These are phyloP conservation scores for Crithidia bombi DNA, from an alignment of 208 protist genomes.

Conservation along the genomic window DNA sequence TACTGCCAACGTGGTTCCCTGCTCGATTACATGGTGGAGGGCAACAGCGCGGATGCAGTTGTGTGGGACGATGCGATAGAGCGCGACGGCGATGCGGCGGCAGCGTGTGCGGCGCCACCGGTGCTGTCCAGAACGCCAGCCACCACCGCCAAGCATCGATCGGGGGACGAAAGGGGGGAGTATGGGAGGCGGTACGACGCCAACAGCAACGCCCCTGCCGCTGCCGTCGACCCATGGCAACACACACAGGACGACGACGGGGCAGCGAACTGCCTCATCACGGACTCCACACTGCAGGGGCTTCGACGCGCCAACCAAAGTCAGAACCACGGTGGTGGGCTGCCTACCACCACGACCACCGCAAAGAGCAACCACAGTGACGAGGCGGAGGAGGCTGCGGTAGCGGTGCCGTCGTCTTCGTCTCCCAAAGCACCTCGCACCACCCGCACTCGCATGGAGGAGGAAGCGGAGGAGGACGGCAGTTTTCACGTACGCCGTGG, in stretches of 20 bases:
- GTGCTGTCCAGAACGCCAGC: too few species aligned
- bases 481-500: constrained; percentile 1
- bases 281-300: constrained; percentile 7
- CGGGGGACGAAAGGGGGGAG: too few species aligned
- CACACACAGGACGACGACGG: constrained; percentile 11
- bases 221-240: constrained; percentile 18
- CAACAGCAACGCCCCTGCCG: not conserved
- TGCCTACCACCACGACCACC: not conserved
- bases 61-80: constrained; percentile 19
- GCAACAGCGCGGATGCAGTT: constrained; percentile 37
- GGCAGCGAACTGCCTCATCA: constrained; percentile 23
- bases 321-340: not conserved
- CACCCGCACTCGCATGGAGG: not conserved
- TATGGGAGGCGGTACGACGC: not conserved
- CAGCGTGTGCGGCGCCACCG: not conserved
- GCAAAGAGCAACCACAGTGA: not conserved
- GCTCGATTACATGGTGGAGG: constrained; percentile 72
- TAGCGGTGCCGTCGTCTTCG: not conserved
- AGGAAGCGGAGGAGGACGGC: constrained; percentile 12
- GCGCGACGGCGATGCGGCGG: not conserved
- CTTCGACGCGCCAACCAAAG: constrained; percentile 3
- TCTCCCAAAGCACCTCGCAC: not conserved
- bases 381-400: not conserved
- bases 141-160: too few species aligned
- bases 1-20: constrained; percentile 88